Evolutionary conservation across 2,329 filamentous ascomycete genomes (phyloP).

Genomic region (Cytospora chrysosperma): DNA sequence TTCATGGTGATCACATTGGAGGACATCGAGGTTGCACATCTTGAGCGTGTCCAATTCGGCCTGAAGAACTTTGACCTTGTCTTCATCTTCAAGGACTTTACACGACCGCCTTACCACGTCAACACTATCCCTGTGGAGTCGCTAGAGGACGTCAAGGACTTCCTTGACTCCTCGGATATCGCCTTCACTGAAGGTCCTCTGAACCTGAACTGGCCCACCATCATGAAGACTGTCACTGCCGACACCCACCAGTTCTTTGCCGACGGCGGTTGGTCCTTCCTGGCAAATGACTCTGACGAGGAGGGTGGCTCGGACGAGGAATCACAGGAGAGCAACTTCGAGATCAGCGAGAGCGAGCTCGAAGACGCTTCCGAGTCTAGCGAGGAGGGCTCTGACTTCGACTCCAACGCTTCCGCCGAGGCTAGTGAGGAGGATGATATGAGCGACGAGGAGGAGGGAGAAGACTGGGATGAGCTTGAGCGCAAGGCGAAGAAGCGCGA

Average conservation of each 20-base stretch:
- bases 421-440: conserved; percentile 75
- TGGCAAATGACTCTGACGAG: conserved; percentile 83
- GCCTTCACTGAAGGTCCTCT: conserved; percentile 91
- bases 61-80: conserved; percentile 99
- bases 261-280: conserved; percentile 93
- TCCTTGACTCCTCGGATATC: conserved; percentile 94
- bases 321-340: conserved; percentile 89
- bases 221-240: conserved; percentile 97
- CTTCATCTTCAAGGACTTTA: conserved; percentile 97
- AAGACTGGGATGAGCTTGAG: conserved; percentile 95
- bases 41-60: conserved; percentile 94
- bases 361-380: conserved; percentile 75
- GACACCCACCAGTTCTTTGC: conserved; percentile 94
- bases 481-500: conserved; percentile 87
- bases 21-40: conserved; percentile 92
- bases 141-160: conserved; percentile 94
- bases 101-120: conserved; percentile 85
- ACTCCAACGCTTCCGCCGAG: conserved; percentile 81
- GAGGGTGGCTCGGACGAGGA: conserved; percentile 76
- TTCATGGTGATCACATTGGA: conserved; percentile 95
- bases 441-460: conserved; percentile 73
- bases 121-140: conserved; percentile 98
- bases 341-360: conserved; percentile 83
- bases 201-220: conserved; percentile 97
- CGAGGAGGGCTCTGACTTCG: conserved; percentile 88